These are phyloP conservation scores for Trapa bicornis DNA, from an alignment of 345 rosid species.

Conservation along the genomic window DNA sequence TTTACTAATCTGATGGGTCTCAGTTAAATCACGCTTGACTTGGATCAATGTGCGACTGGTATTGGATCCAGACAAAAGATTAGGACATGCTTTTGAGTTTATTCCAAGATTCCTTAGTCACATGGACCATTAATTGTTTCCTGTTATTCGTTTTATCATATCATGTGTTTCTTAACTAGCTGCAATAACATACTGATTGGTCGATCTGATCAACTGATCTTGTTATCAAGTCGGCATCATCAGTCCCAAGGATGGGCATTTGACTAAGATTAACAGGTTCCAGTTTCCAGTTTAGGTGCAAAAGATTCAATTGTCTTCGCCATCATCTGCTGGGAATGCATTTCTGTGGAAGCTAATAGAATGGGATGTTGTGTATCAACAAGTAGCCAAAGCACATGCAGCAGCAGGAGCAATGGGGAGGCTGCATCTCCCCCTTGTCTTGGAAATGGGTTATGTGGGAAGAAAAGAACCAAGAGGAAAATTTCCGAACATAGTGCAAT, in stretches of 20 bases:
- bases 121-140: constrained; percentile 43
- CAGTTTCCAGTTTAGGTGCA: constrained; percentile 20
- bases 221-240: constrained; percentile 17
- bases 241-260: constrained; percentile 25
- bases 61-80: constrained; percentile 22
- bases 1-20: constrained; percentile 8
- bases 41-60: constrained; percentile 20
- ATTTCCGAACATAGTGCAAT: constrained; percentile 52
- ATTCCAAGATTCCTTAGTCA: constrained; percentile 44
- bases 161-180: constrained; percentile 26
- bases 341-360: constrained; percentile 17
- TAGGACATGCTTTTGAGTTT: constrained; percentile 39
- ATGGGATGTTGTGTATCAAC: constrained; percentile 96
- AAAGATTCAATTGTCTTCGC: constrained; percentile 17
- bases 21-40: constrained; percentile 13
- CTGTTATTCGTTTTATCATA: constrained; percentile 21
- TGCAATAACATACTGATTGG: constrained; percentile 26
- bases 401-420: constrained; percentile 72
- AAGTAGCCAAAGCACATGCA: constrained; percentile 68
- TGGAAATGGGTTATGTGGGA: constrained; percentile 53
- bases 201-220: constrained; percentile 41
- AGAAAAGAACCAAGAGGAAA: constrained; percentile 55
- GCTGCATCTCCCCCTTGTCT: constrained; percentile 36
- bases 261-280: constrained; percentile 37
- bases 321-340: not conserved